Percentiles rank a stretch among this genome's conserved stretches.
Conservation (phyloP, 139 green algal species). For the Tetradesmus lagerheimii region DNA sequence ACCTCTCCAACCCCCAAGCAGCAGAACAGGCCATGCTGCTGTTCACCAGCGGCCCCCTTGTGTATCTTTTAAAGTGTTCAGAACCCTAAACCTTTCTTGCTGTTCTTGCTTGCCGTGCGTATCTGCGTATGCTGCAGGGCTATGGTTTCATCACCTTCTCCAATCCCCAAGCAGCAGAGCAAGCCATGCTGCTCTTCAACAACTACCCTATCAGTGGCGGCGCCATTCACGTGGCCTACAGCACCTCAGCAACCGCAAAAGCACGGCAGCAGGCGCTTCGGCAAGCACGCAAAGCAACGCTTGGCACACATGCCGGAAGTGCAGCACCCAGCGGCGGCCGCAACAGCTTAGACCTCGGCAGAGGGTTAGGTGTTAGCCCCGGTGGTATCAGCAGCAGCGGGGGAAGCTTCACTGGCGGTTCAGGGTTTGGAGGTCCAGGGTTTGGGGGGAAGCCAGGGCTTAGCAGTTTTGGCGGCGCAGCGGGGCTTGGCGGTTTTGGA, state of each 20-base stretch:
- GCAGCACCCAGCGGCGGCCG: background rate
- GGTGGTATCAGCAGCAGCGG: background rate
- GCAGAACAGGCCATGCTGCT: conserved; percentile 49
- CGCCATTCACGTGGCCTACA: conserved; percentile 50
- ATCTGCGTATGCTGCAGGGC: no score
- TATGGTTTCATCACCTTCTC: conserved; percentile 53
- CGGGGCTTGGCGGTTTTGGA: background rate
- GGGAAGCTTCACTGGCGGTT: background rate
- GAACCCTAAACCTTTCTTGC: no score
- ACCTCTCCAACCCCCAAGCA: conserved; percentile 37
- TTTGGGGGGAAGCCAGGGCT: background rate
- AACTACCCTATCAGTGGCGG: conserved; percentile 45
- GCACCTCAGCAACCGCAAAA: conserved; percentile 43
- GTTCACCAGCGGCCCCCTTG: no score
- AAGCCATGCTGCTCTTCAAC: conserved; percentile 51
- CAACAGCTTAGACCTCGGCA: background rate
- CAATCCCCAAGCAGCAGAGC: conserved; percentile 39
- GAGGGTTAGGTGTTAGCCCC: background rate
- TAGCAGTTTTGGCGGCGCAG: background rate
- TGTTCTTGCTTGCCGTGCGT: no score
- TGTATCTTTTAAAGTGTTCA: no score
- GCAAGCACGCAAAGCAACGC: conserved; percentile 39
- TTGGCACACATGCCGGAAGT: conserved; percentile 2
- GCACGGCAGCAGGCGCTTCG: conserved; percentile 46
- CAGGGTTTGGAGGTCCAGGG: background rate